Base-by-base conservation (phyloP, 371 early-diverging fungal species). In the Mucor ambiguus region DNA sequence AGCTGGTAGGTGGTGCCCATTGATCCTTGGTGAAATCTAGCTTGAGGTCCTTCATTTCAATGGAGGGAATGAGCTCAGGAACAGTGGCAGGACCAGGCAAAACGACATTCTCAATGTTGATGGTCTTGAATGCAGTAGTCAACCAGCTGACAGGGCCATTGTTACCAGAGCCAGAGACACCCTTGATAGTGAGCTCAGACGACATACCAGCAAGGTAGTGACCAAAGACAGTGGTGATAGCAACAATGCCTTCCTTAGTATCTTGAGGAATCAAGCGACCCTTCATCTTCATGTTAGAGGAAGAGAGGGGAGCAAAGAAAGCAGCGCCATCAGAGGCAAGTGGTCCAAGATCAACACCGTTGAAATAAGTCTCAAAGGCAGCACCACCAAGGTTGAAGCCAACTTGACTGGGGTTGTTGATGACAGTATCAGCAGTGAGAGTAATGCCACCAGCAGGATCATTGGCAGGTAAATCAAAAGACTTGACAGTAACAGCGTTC, bases 361-460 rank as follows among this genome's bases (percentile, higher is more conserved):
- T 54, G 41, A 70, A 82, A 61, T 65, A 73, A 10, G 73, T 63
- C 26, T 72, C 66, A 57, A 82, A 80, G 3, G 58, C 60, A 48
- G 64, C 81, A 64, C 76, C 75, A 12, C 61, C 46, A 14, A 82
- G 68, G 12, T 71, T 52, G 70, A 88, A 83, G 60, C 88, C 88
- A 43, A 88, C 75, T 69, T 84, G 85, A 61, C 80, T 79, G 9
- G 88, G 88, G 67, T 78, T 78, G 56, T 69, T 72, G 61, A 87
- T 80, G 8, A 77, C 70, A 12, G 88, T 84, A 12, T 75, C 30
- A 48, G 86, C 79, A 33, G 70, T 74, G 28, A 88, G 71, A 9
- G 82, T 78, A 61, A 88, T 87, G 77, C 87, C 87, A 59, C 84
- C 82, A 26, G 63, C 67, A 55, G 87, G 81, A 59, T 86, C 86